Evolutionary conservation across 1,284 basidiomycete species (phyloP).

Genomic region (Amylostereum areolatum): DNA sequence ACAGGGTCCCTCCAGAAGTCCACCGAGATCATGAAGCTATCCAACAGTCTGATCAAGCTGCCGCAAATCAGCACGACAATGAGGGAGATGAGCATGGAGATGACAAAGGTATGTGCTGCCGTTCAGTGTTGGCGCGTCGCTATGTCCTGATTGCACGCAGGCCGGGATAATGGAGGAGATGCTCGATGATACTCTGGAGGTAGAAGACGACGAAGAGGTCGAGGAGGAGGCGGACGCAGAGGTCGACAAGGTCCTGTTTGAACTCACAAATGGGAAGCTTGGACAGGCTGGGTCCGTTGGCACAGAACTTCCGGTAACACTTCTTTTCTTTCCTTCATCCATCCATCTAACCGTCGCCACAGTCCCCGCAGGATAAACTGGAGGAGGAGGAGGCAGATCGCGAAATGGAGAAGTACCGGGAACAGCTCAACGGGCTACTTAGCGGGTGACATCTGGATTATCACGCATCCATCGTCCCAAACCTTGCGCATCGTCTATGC

Average conservation of each 20-base stretch:
- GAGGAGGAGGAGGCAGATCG: slow-evolving; percentile 80
- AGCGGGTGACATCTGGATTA: slow-evolving; percentile 42
- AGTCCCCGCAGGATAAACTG: slow-evolving; percentile 52
- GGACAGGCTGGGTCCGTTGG: slow-evolving; percentile 76
- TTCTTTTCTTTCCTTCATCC: not conserved
- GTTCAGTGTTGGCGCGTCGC: not conserved
- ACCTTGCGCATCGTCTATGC: no score
- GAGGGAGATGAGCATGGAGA: slow-evolving; percentile 98
- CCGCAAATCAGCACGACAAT: slow-evolving; percentile 91
- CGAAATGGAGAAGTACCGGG: slow-evolving; percentile 83
- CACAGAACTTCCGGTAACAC: slow-evolving; percentile 67
- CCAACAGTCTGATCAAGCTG: slow-evolving; percentile 86
- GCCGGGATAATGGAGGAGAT: slow-evolving; percentile 93
- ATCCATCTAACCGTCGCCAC: slow-evolving; percentile 2
- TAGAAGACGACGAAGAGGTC: slow-evolving; percentile 90
- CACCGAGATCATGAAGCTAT: slow-evolving; percentile 98
- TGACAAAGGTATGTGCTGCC: slow-evolving; percentile 77
- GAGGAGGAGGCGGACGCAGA: slow-evolving; percentile 97
- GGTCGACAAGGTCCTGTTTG: slow-evolving; percentile 94
- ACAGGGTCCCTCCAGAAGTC: slow-evolving; percentile 96
- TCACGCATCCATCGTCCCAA: no score
- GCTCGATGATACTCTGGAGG: slow-evolving; percentile 81
- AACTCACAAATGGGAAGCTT: slow-evolving; percentile 94
- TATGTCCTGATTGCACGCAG: slow-evolving; percentile 31
- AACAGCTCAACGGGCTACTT: slow-evolving; percentile 80